phyloP scores from a whole-genome alignment of 2,329 filamentous ascomycete species.

The Graphiopsis chlorocephala region DNA sequence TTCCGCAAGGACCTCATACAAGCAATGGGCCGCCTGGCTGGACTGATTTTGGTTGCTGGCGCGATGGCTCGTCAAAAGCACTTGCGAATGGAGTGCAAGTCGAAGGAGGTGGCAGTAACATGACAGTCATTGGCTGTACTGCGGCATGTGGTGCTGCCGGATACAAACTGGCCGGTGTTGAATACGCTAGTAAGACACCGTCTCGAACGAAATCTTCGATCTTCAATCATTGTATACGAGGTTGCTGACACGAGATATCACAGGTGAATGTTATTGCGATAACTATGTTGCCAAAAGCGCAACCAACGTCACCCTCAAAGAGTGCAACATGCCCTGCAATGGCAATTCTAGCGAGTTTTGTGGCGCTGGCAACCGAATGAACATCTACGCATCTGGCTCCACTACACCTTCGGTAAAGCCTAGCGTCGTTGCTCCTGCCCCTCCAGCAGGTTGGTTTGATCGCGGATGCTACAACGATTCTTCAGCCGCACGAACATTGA shows the following conservation, averaged over 20 bases:
- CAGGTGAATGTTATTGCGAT: slow-evolving; percentile 36
- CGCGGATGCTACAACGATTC: slow-evolving; percentile 28
- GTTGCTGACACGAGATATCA: slow-evolving; percentile 18
- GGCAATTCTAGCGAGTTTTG: slow-evolving; percentile 32
- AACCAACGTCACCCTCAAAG: slow-evolving; percentile 19
- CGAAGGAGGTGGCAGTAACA: slow-evolving; percentile 25
- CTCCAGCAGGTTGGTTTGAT: slow-evolving; percentile 26
- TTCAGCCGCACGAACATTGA: slow-evolving; percentile 22
- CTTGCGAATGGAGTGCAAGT: slow-evolving; percentile 22
- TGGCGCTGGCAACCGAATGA: slow-evolving; percentile 28
- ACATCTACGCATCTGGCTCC: slow-evolving; percentile 25
- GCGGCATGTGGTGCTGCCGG: slow-evolving; percentile 28
- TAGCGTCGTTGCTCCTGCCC: slow-evolving; percentile 19
- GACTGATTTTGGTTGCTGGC: slow-evolving; percentile 35
- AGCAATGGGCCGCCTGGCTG: slow-evolving; percentile 24
- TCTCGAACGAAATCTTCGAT: background rate
- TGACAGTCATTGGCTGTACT: slow-evolving; percentile 29
- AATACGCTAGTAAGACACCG: slow-evolving; percentile 27
- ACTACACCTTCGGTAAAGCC: slow-evolving; percentile 22
- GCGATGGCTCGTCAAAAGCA: slow-evolving; percentile 26
- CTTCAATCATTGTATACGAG: background rate
- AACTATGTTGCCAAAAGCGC: slow-evolving; percentile 24
- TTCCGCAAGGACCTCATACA: slow-evolving; percentile 20
- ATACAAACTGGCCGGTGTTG: slow-evolving; percentile 32
- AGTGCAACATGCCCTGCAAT: slow-evolving; percentile 31